These are phyloP conservation scores for Cyberlindnera xishuangbannaensis DNA, from an alignment of 805 yeast genomes.

Conservation along the genomic window DNA sequence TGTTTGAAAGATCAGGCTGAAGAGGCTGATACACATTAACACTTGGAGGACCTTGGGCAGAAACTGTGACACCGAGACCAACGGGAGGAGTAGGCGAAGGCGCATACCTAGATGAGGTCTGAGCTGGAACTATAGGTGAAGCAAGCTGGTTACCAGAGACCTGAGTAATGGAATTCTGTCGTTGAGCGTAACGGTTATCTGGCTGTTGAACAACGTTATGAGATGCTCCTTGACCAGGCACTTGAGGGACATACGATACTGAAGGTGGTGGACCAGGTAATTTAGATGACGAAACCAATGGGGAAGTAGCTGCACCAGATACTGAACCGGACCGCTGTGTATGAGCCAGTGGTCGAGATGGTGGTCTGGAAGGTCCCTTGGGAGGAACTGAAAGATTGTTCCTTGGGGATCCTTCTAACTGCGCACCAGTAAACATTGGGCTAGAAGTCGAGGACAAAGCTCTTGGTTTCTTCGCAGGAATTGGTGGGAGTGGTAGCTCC, in stretches of 20 bases:
- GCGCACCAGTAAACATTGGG: background rate
- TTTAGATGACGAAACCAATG: constrained; percentile 7
- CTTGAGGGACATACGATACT: constrained; percentile 3
- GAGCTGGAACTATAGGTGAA: constrained; percentile 1
- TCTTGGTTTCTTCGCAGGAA: constrained; percentile 6
- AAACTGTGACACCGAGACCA: background rate
- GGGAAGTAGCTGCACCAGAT: constrained; percentile 5
- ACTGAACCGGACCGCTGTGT: constrained; percentile 3
- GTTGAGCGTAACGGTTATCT: constrained; percentile 4
- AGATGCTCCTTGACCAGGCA: background rate
- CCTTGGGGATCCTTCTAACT: background rate
- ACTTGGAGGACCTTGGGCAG: constrained; percentile 1
- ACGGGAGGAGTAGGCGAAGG: constrained; percentile 2
- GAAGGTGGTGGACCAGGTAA: background rate
- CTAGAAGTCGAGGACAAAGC: constrained; percentile 8
- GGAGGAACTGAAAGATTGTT: constrained; percentile 4
- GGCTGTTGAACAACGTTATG: background rate
- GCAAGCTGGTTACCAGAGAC: constrained; percentile 1
- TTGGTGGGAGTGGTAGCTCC: constrained; percentile 44
- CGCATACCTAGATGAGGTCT: constrained; percentile 5
- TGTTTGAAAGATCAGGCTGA: constrained; percentile 8
- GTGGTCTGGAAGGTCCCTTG: constrained; percentile 7
- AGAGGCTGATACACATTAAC: constrained; percentile 1
- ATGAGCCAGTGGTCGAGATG: constrained; percentile 2
- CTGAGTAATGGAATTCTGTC: constrained; percentile 1